A percentile compares a stretch with the other conserved stretches of the same genome.
Evolutionary conservation across 1,139 yeast genomes (phyloP).

Genomic region (Lodderomyces jiufengensis): DNA sequence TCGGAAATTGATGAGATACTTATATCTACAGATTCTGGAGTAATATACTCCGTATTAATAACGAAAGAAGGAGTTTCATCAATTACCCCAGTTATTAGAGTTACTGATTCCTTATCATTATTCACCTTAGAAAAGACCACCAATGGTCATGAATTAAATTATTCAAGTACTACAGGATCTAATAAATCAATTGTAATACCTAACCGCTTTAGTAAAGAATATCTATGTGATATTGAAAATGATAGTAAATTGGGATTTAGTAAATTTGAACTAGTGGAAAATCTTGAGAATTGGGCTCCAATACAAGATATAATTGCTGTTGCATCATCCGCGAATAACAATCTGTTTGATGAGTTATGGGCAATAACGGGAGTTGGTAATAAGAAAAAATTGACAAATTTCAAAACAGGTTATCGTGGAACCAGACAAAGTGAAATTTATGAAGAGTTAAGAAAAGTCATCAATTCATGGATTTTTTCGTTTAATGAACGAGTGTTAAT

Average conservation of each 20-base stretch:
- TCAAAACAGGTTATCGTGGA: constrained; percentile 38
- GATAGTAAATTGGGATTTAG: constrained; percentile 13
- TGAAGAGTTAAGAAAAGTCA: constrained; percentile 28
- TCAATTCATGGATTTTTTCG: constrained; percentile 17
- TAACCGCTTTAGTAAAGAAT: constrained; percentile 12
- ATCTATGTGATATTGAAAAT: constrained; percentile 14
- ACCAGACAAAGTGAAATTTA: constrained; percentile 24
- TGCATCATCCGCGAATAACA: constrained; percentile 18
- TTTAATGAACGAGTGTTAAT: constrained; percentile 21
- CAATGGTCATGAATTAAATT: constrained; percentile 23
- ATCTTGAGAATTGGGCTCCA: constrained; percentile 50
- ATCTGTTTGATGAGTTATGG: constrained; percentile 40
- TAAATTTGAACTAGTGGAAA: constrained; percentile 15
- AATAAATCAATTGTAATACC: constrained; percentile 26
- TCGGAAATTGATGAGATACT: constrained; percentile 32
- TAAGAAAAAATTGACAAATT: constrained; percentile 35
- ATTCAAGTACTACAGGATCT: constrained; percentile 35
- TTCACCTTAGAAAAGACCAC: constrained; percentile 25
- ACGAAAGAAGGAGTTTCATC: constrained; percentile 12
- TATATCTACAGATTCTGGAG: constrained; percentile 41
- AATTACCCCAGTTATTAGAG: constrained; percentile 21
- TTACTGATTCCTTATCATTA: constrained; percentile 31
- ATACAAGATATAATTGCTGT: constrained; percentile 40
- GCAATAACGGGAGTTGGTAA: constrained; percentile 42
- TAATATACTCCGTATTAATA: constrained; percentile 30